These are phyloP conservation scores for Alternaria gaisen DNA, from an alignment of 2,329 filamentous ascomycete genomes.

Conservation along the genomic window DNA sequence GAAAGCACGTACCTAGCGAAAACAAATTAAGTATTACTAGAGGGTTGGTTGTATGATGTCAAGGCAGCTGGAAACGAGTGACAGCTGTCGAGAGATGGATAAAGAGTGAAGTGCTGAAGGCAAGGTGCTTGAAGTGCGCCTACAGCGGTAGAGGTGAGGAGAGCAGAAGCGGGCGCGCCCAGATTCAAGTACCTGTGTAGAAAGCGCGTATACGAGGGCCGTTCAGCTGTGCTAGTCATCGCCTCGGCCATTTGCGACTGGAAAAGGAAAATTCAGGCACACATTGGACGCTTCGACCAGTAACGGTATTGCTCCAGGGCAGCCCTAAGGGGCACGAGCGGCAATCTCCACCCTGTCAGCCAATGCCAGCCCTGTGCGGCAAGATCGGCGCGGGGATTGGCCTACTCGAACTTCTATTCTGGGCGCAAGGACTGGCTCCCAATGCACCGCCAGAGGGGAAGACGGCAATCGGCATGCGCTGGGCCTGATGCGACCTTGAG, in stretches of 20 bases:
- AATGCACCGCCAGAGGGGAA: slow-evolving; percentile 1
- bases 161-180: slow-evolving; percentile 22
- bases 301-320: slow-evolving; percentile 13
- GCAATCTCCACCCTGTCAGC: slow-evolving; percentile 37
- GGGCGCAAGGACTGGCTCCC: slow-evolving; percentile 30
- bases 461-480: slow-evolving; percentile 22
- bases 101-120: slow-evolving; percentile 34
- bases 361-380: slow-evolving; percentile 30
- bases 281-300: slow-evolving; percentile 26
- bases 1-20: slow-evolving; percentile 22
- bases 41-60: not conserved
- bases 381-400: slow-evolving; percentile 34
- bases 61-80: slow-evolving; percentile 37
- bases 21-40: slow-evolving; percentile 18
- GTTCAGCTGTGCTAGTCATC: slow-evolving; percentile 28
- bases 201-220: slow-evolving; percentile 16
- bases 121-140: slow-evolving; percentile 36
- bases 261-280: slow-evolving; percentile 22
- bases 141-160: slow-evolving; percentile 34
- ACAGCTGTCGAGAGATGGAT: slow-evolving; percentile 31
- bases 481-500: slow-evolving; percentile 5
- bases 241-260: slow-evolving; percentile 11
- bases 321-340: slow-evolving; percentile 32
- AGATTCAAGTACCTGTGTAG: slow-evolving; percentile 31
- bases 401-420: slow-evolving; percentile 35